Conservation (phyloP, 306 rosid genomes). For the Vicia sativa region DNA sequence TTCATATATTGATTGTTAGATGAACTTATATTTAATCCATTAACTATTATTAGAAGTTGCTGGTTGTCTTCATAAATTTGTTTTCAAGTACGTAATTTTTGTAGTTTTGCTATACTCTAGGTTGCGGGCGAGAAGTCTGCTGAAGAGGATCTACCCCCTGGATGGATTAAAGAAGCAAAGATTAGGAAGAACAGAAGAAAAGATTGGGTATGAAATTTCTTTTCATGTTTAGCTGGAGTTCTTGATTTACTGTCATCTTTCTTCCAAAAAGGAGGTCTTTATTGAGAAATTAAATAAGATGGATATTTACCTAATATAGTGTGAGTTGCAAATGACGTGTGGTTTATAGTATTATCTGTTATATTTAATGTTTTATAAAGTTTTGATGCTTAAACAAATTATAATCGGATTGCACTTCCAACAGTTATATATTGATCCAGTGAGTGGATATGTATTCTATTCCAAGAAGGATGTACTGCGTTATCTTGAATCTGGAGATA, state of each 20-base stretch:
- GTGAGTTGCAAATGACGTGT: constrained; percentile 22
- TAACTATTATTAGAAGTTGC: constrained; percentile 28
- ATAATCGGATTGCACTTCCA: constrained; percentile 37
- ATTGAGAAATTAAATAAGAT: constrained; percentile 5
- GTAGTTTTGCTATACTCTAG: constrained; percentile 47
- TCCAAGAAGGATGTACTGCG: constrained; percentile 55
- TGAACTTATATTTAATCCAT: constrained; percentile 18
- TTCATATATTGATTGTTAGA: constrained; percentile 32
- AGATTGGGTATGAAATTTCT: constrained; percentile 49
- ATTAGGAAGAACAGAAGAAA: constrained; percentile 47
- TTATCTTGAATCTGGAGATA: constrained; percentile 47
- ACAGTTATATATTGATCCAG: constrained; percentile 55
- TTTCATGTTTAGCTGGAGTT: constrained; percentile 31
- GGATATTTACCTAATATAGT: background rate
- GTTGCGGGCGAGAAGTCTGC: constrained; percentile 56
- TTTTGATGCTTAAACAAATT: constrained; percentile 29
- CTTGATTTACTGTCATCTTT: constrained; percentile 8
- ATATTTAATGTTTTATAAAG: constrained; percentile 30
- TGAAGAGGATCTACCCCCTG: constrained; percentile 76
- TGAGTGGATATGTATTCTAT: constrained; percentile 45
- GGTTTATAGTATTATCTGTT: constrained; percentile 17
- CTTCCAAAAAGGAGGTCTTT: constrained; percentile 10
- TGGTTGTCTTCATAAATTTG: constrained; percentile 31
- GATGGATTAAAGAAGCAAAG: constrained; percentile 73
- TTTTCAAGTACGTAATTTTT: constrained; percentile 32